phyloP scores from a whole-genome alignment of 2,329 filamentous ascomycete species.

The Blastomyces gilchristii region DNA sequence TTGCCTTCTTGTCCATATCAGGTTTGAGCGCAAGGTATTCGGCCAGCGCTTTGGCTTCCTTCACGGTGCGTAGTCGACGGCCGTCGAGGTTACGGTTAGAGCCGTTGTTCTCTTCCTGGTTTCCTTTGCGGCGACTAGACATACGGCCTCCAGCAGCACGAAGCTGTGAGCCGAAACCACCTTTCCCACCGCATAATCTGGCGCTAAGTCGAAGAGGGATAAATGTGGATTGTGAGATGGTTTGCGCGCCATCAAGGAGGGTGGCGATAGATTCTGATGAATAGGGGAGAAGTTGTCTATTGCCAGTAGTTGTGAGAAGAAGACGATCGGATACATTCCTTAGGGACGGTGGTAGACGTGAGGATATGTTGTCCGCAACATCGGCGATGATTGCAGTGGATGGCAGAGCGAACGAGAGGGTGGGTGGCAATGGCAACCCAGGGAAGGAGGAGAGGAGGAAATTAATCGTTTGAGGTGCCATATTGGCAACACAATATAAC shows the following conservation, averaged over 20 bases:
- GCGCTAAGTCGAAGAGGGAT: conserved; percentile 71
- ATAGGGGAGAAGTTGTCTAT: conserved; percentile 53
- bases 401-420: conserved; percentile 64
- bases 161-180: conserved; percentile 93
- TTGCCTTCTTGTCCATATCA: conserved; percentile 91
- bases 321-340: conserved; percentile 46
- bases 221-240: conserved; percentile 50
- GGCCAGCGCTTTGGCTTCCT: conserved; percentile 87
- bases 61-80: conserved; percentile 77
- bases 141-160: conserved; percentile 95
- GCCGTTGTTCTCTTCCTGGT: conserved; percentile 70
- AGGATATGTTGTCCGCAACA: conserved; percentile 52
- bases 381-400: conserved; percentile 55
- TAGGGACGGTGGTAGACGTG: conserved; percentile 49
- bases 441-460: conserved; percentile 76
- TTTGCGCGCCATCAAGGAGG: conserved; percentile 43
- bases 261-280: conserved; percentile 49
- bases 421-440: conserved; percentile 72
- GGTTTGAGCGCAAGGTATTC: conserved; percentile 94
- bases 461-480: conserved; percentile 49
- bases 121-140: conserved; percentile 86
- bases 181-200: conserved; percentile 83
- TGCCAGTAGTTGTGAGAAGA: conserved; percentile 71
- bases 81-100: conserved; percentile 92
- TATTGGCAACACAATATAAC: conserved; percentile 4